Conservation (phyloP, 148 eudicot genomes). For the Camellia japonica region DNA sequence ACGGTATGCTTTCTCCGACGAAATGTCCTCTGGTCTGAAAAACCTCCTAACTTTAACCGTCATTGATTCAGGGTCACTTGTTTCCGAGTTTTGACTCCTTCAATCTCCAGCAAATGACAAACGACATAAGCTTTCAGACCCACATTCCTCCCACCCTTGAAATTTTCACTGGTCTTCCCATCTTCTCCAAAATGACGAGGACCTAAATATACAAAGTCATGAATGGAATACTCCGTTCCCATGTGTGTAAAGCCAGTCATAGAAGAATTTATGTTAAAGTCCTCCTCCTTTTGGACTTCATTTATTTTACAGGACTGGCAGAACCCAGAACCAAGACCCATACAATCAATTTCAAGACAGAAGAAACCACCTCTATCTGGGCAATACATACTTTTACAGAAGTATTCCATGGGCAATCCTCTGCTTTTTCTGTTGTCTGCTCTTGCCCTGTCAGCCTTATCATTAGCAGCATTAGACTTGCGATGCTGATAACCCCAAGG, state of each 20-base stretch:
- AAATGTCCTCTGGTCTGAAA: slow-evolving; percentile 89
- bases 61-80: slow-evolving; percentile 41
- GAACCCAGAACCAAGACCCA: slow-evolving; percentile 77
- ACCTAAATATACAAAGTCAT: slow-evolving; percentile 72
- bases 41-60: slow-evolving; percentile 67
- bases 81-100: slow-evolving; percentile 40
- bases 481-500: slow-evolving; percentile 84
- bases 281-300: slow-evolving; percentile 39
- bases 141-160: slow-evolving; percentile 88
- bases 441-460: slow-evolving; percentile 60
- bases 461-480: slow-evolving; percentile 58
- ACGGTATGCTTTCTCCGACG: slow-evolving; percentile 84
- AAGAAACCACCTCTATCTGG: slow-evolving; percentile 92
- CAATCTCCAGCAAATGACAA: slow-evolving; percentile 70
- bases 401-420: slow-evolving; percentile 71
- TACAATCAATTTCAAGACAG: slow-evolving; percentile 37
- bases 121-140: slow-evolving; percentile 87
- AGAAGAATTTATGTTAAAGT: slow-evolving; percentile 48
- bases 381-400: slow-evolving; percentile 76
- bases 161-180: slow-evolving; percentile 50
- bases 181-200: slow-evolving; percentile 55
- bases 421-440: slow-evolving; percentile 84
- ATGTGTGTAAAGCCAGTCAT: slow-evolving; percentile 52
- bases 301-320: slow-evolving; percentile 65
- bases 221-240: slow-evolving; percentile 59